Conservation (phyloP, 306 rosid species). For the Dryas drummondii region DNA sequence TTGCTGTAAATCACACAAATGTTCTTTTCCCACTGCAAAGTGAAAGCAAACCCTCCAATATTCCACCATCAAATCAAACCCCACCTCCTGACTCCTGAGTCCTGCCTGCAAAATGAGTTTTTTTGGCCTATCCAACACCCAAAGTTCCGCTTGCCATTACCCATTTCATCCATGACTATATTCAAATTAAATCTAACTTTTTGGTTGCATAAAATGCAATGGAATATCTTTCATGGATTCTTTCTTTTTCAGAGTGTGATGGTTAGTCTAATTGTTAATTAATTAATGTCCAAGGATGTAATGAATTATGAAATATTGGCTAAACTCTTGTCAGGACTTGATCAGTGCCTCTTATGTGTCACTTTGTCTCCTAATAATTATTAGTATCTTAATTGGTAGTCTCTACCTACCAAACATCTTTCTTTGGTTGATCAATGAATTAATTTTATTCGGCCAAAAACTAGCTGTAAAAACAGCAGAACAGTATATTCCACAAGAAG, state of each 20-base stretch:
- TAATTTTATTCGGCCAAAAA: too few relatives aligned
- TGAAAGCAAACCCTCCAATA: conserved; percentile 20
- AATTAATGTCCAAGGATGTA: conserved; percentile 1
- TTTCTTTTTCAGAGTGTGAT: conserved; percentile 7
- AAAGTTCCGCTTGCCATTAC: background rate
- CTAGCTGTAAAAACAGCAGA: too few relatives aligned
- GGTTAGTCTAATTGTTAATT: background rate
- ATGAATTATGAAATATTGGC: background rate
- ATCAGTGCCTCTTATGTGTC: background rate
- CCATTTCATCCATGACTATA: background rate
- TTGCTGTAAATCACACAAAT: conserved; percentile 13
- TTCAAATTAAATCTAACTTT: conserved; percentile 3
- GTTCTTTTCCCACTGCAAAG: conserved; percentile 22
- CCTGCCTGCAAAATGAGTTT: conserved; percentile 1
- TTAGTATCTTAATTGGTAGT: too few relatives aligned
- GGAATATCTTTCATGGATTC: conserved; percentile 19
- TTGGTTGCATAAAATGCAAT: background rate
- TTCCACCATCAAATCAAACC: conserved; percentile 22
- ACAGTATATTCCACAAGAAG: too few relatives aligned
- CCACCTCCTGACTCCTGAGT: conserved; percentile 3
- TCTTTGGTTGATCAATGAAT: too few relatives aligned
- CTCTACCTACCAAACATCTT: too few relatives aligned
- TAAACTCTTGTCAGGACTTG: background rate
- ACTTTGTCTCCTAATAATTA: background rate
- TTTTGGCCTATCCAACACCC: background rate